phyloP scores from a whole-genome alignment of 371 early-diverging fungal species.

The Mucor ambiguus region DNA sequence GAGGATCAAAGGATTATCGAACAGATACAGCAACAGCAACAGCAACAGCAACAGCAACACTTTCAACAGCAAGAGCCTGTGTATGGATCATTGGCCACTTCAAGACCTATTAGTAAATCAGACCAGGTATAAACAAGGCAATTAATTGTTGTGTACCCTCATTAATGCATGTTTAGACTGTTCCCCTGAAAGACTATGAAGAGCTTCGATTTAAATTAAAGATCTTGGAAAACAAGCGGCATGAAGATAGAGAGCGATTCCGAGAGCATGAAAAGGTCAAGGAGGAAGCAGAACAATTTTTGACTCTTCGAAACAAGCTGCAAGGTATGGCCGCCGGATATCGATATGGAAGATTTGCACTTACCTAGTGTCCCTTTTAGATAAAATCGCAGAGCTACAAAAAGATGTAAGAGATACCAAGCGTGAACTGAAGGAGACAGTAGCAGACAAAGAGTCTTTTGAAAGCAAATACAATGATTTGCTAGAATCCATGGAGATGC shows the following conservation, averaged over 20 bases:
- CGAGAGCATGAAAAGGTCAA: slow-evolving; percentile 75
- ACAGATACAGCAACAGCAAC: slow-evolving; percentile 10
- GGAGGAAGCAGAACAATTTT: slow-evolving; percentile 75
- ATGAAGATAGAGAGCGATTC: slow-evolving; percentile 78
- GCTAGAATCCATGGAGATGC: slow-evolving; percentile 80
- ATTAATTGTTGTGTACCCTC: neutral
- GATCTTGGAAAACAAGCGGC: slow-evolving; percentile 79
- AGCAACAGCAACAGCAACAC: slow-evolving; percentile 5
- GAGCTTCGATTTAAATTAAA: slow-evolving; percentile 80
- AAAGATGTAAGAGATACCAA: slow-evolving; percentile 70
- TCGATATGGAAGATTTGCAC: neutral
- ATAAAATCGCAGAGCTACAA: slow-evolving; percentile 73
- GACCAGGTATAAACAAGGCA: slow-evolving; percentile 30
- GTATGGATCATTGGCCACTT: slow-evolving; percentile 40
- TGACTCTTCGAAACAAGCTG: slow-evolving; percentile 69
- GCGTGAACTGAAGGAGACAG: slow-evolving; percentile 58
- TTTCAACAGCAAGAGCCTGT: neutral
- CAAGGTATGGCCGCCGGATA: slow-evolving; percentile 33
- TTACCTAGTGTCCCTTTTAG: slow-evolving; percentile 9
- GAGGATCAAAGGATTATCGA: slow-evolving; percentile 11
- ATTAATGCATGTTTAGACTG: slow-evolving; percentile 5
- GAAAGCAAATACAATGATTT: slow-evolving; percentile 75
- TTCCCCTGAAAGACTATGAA: slow-evolving; percentile 75
- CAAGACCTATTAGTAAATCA: slow-evolving; percentile 45
- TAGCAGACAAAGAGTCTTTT: slow-evolving; percentile 61